These are phyloP conservation scores for Lentinula boryana DNA, from an alignment of 768 basidiomycete species.

Conservation along the genomic window DNA sequence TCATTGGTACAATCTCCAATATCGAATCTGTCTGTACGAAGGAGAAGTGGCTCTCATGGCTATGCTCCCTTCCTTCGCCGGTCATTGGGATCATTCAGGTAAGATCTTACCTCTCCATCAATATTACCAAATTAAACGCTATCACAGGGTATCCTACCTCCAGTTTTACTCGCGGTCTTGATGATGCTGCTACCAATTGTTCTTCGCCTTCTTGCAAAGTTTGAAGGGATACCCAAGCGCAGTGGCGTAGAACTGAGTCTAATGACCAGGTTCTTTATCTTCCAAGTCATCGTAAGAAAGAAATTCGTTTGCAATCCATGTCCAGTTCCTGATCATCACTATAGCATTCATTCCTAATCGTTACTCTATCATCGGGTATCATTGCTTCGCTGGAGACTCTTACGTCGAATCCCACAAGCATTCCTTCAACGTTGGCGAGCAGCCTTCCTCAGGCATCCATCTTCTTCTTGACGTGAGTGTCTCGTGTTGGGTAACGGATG, in stretches of 20 bases:
- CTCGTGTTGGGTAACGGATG: no score
- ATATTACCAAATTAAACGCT: not conserved
- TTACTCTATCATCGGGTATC: constrained; percentile 82
- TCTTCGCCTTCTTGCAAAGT: constrained; percentile 69
- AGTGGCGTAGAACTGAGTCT: constrained; percentile 83
- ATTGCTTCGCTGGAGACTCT: constrained; percentile 62
- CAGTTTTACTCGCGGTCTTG: constrained; percentile 81
- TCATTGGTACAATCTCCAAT: constrained; percentile 85
- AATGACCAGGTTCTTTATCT: constrained; percentile 90
- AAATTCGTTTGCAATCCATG: constrained; percentile 11
- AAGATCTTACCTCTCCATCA: not conserved
- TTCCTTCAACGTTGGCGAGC: constrained; percentile 66
- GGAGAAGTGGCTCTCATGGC: constrained; percentile 75
- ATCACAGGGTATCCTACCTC: constrained; percentile 75
- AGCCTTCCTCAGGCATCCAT: constrained; percentile 81
- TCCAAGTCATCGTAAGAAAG: constrained; percentile 83
- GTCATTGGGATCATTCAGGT: constrained; percentile 73
- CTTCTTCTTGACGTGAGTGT: constrained; percentile 80
- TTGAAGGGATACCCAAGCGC: constrained; percentile 87
- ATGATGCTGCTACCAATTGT: constrained; percentile 86
- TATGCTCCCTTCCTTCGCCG: constrained; percentile 59
- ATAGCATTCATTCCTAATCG: constrained; percentile 91
- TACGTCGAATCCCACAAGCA: constrained; percentile 58
- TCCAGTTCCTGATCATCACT: not conserved
- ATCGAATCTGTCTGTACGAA: constrained; percentile 60